Evolutionary conservation across 2,329 filamentous ascomycete genomes (phyloP).

Genomic region (Emmonsiellopsis sp.): DNA sequence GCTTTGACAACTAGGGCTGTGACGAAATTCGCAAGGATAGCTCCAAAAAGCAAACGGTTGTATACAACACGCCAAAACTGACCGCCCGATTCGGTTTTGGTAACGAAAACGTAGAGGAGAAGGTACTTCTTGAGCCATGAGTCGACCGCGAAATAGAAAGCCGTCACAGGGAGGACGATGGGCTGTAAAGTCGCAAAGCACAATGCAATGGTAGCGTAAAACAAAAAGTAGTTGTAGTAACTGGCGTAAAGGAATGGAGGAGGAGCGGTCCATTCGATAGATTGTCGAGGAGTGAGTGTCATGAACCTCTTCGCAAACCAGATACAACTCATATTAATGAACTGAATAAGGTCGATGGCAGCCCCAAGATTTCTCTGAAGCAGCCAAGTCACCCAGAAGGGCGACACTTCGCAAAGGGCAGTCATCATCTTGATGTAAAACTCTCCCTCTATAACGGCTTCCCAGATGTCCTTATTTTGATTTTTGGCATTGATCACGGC

Average conservation of each 20-base stretch:
- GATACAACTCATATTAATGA: conserved; percentile 74
- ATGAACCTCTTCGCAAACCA: conserved; percentile 79
- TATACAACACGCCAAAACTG: conserved; percentile 85
- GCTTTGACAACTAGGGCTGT: conserved; percentile 69
- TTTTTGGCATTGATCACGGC: conserved; percentile 53
- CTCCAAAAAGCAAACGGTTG: conserved; percentile 83
- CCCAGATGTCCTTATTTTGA: conserved; percentile 54
- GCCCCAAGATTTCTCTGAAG: conserved; percentile 88
- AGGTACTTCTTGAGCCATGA: conserved; percentile 91
- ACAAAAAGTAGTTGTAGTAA: conserved; percentile 98
- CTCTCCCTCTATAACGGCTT: conserved; percentile 56
- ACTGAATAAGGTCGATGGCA: conserved; percentile 84
- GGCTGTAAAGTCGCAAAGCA: conserved; percentile 81
- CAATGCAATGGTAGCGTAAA: conserved; percentile 81
- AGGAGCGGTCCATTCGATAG: conserved; percentile 88
- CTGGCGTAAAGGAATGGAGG: conserved; percentile 89
- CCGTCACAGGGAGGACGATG: conserved; percentile 73
- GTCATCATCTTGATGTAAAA: conserved; percentile 58
- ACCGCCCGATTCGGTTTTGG: conserved; percentile 92
- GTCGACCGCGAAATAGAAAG: conserved; percentile 82
- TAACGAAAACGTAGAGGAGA: conserved; percentile 87
- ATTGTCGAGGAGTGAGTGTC: conserved; percentile 76
- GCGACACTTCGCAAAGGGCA: conserved; percentile 71
- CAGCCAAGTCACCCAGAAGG: conserved; percentile 91
- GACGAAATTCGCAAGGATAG: conserved; percentile 68